These are phyloP conservation scores for Drechslerella stenobrocha DNA, from an alignment of 2,329 filamentous ascomycete genomes.

Conservation along the genomic window DNA sequence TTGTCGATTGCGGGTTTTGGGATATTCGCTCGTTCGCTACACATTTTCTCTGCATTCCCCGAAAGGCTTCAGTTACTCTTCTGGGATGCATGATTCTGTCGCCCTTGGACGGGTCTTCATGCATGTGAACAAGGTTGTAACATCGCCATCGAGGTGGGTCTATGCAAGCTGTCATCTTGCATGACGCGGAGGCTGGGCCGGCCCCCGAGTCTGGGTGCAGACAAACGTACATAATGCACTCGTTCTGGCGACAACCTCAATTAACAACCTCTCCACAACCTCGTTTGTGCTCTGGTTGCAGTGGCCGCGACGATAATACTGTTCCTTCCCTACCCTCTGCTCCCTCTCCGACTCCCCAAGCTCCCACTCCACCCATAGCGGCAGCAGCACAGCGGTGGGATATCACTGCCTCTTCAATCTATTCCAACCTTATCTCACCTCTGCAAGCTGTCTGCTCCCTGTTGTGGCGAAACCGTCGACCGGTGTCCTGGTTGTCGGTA, in stretches of 20 bases:
- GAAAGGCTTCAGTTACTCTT: not conserved
- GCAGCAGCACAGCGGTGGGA: too few species aligned
- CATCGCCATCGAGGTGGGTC: not conserved
- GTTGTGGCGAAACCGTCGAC: too few species aligned
- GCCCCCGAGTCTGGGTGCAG: slow-evolving; percentile 1
- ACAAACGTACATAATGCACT: slow-evolving; percentile 31
- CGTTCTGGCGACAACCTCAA: slow-evolving; percentile 37
- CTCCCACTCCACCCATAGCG: not conserved
- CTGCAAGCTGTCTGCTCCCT: too few species aligned
- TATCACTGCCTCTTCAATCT: not conserved
- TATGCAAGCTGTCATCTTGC: slow-evolving; percentile 5
- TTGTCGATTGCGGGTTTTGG: slow-evolving; percentile 51
- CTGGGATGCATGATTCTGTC: not conserved
- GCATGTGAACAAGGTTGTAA: not conserved
- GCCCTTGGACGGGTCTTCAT: slow-evolving; percentile 2
- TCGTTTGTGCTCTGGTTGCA: slow-evolving; percentile 35
- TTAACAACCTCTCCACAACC: slow-evolving; percentile 39
- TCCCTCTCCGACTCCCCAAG: too few species aligned
- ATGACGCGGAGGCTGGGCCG: slow-evolving; percentile 2
- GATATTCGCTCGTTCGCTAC: slow-evolving; percentile 53
- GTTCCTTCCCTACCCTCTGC: slow-evolving; percentile 54
- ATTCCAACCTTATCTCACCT: too few species aligned
- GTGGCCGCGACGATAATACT: slow-evolving; percentile 15
- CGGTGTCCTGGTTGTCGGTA: too few species aligned
- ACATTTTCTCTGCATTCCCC: not conserved